Evolutionary conservation across 2,329 filamentous ascomycete genomes (phyloP), one percentile per base, ranked within the genome.

Genomic region (Amylocarpus encephaloides): DNA sequence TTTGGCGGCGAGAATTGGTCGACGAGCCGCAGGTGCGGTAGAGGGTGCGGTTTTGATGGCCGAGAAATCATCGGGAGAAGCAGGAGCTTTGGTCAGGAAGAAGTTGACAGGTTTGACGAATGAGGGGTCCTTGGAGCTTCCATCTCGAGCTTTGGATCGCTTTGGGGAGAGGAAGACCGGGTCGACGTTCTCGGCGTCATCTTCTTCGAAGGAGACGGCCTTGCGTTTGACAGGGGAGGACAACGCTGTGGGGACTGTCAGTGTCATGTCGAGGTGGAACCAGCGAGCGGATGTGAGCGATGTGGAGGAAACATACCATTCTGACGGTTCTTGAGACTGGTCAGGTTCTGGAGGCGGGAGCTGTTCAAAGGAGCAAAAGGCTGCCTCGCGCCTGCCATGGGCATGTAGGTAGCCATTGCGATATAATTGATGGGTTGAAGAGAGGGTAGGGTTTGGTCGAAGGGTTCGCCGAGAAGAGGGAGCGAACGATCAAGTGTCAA

Each of bases 321-420:
- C 65, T 91, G 86, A 68, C 83, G 76, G 68, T 91, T 91, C 74
- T 90, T 92, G 45, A 84, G 70, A 69, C 82, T 88, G 22, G 82
- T 83, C 61, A 92, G 73, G 57, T 74, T 80, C 67, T 88, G 84
- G 22, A 91, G 74, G 59, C 87, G 80, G 50, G 82, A 72, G 60
- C 75, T 76, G 65, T 87, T 80, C 48, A 91, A 74, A 43, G 83
- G 83, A 65, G 82, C 86, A 67, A 91, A 90, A 5, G 86, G 86
- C 70, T 88, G 85, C 63, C 86, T 58, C 18, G 61, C 33, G 42
- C 58, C 52, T 58, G 59, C 60, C 57, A 63, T 59, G 48, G 59
- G 54, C 36, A 61, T 64, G 61, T 63, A 52, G 19, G 49, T 47
- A 11, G 32, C 35, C 35, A 40, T 53, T 48, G 46, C 33, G 29